A percentile compares a stretch with the other conserved stretches of the same genome.
These are phyloP conservation scores for Tieghemiomyces parasiticus DNA, from an alignment of 192 early-diverging fungal species.

Conservation along the genomic window DNA sequence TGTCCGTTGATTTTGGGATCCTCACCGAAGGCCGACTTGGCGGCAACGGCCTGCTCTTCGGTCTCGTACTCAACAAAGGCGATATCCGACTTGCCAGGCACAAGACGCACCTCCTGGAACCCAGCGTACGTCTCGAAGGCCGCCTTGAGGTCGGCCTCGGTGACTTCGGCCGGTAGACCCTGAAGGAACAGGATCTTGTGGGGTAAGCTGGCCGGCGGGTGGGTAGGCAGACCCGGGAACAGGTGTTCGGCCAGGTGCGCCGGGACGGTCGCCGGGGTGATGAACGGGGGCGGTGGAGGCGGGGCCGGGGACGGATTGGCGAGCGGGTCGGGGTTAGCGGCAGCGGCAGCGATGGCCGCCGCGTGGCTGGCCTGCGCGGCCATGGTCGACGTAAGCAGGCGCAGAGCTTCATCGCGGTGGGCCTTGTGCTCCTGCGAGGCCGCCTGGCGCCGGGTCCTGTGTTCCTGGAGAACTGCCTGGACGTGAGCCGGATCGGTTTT, in stretches of 20 bases:
- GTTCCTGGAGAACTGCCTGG: slow-evolving; percentile 34
- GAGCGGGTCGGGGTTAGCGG: neutral
- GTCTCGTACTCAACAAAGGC: slow-evolving; percentile 94
- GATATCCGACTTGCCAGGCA: slow-evolving; percentile 80
- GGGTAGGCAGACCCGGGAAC: neutral
- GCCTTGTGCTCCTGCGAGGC: slow-evolving; percentile 15
- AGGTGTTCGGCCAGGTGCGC: neutral
- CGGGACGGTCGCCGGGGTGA: neutral
- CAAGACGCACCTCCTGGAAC: slow-evolving; percentile 91
- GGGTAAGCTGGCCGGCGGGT: too few relatives aligned
- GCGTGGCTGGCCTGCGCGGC: too few relatives aligned
- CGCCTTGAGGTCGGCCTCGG: slow-evolving; percentile 38
- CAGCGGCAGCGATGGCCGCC: neutral
- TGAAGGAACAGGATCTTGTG: slow-evolving; percentile 92
- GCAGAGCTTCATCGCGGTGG: slow-evolving; percentile 10
- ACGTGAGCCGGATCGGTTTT: slow-evolving; percentile 40
- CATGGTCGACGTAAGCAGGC: too few relatives aligned
- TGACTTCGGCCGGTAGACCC: slow-evolving; percentile 58
- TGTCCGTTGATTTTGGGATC: neutral
- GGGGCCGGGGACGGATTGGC: neutral
- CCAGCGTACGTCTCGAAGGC: slow-evolving; percentile 79
- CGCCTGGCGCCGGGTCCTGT: slow-evolving; percentile 15
- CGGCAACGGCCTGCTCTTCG: slow-evolving; percentile 66
- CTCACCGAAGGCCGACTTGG: slow-evolving; percentile 29
- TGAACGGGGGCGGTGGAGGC: neutral